Conservation (phyloP, 371 early-diverging fungal genomes). For the Mortierella sp. region DNA sequence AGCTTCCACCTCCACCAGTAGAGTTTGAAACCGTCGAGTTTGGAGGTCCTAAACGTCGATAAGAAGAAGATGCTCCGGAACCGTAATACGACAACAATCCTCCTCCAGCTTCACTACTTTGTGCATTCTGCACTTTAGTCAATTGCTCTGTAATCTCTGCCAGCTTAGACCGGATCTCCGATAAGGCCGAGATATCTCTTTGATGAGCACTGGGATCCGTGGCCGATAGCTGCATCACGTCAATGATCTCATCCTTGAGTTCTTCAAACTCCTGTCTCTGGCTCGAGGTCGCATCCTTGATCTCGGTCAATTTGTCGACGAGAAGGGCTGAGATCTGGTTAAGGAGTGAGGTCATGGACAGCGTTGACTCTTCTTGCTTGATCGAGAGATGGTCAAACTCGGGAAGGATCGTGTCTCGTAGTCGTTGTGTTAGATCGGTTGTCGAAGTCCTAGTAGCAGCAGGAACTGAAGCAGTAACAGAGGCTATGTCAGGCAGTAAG, state of each 20-base stretch:
- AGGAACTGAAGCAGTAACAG: too few relatives aligned
- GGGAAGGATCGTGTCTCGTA: conserved; percentile 45
- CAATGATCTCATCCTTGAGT: conserved; percentile 55
- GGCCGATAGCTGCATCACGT: conserved; percentile 53
- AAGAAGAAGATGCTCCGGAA: neutral
- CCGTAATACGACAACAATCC: neutral
- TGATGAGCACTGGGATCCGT: conserved; percentile 49
- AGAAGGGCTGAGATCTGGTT: conserved; percentile 31
- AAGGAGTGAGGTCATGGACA: conserved; percentile 34
- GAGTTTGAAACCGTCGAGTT: too few relatives aligned
- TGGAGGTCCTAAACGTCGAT: neutral
- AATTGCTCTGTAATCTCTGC: conserved; percentile 44
- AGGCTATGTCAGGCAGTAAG: conserved; percentile 2
- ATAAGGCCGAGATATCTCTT: conserved; percentile 39
- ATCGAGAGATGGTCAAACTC: conserved; percentile 43
- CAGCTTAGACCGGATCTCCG: conserved; percentile 49
- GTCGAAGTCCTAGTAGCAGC: conserved; percentile 16
- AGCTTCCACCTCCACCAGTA: neutral
- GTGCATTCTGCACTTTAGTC: conserved; percentile 21
- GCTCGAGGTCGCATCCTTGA: conserved; percentile 41
- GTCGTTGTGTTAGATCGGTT: conserved; percentile 29
- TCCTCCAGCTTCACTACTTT: conserved; percentile 2
- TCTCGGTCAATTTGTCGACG: conserved; percentile 29
- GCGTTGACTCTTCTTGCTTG: conserved; percentile 47
- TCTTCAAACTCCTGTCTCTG: conserved; percentile 55